Evolutionary conservation across 768 basidiomycete species (phyloP).

Genomic region (Termitomyces sp.): DNA sequence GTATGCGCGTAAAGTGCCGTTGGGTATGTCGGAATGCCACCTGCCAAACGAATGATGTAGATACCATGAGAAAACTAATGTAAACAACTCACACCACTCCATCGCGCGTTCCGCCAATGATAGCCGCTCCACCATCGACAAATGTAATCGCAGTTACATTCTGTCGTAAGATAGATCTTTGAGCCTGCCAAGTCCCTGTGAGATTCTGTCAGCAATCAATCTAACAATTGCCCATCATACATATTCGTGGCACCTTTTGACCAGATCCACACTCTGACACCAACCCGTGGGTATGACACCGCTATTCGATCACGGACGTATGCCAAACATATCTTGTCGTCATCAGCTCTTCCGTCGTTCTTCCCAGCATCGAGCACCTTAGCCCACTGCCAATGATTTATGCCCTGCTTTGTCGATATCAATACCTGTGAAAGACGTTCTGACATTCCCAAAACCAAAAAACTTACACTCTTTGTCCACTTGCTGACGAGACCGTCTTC

Average conservation of each 20-base stretch:
- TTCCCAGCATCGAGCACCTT: conserved; percentile 49
- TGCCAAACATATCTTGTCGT: conserved; percentile 49
- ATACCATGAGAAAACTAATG: neutral
- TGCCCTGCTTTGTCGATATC: conserved; percentile 28
- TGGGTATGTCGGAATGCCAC: conserved; percentile 68
- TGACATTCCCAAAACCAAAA: neutral
- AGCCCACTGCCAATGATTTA: conserved; percentile 53
- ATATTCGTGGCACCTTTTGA: conserved; percentile 41
- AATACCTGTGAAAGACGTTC: neutral
- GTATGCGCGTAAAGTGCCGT: conserved; percentile 60
- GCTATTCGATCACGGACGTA: conserved; percentile 58
- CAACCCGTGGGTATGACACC: conserved; percentile 54
- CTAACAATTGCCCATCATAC: neutral
- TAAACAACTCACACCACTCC: conserved; percentile 56
- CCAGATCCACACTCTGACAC: conserved; percentile 66
- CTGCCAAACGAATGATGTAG: conserved; percentile 28
- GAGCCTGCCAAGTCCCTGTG: conserved; percentile 59
- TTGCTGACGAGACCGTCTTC: conserved; percentile 56
- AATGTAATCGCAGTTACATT: conserved; percentile 65
- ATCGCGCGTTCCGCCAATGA: conserved; percentile 68
- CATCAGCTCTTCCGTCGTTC: conserved; percentile 29
- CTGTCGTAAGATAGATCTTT: conserved; percentile 60
- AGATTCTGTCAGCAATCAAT: conserved; percentile 6
- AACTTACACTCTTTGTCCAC: conserved; percentile 55
- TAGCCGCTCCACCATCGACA: conserved; percentile 57